A percentile compares a stretch with the other conserved stretches of the same genome.
These are phyloP conservation scores for Gossypium mustelinum DNA, from an alignment of 345 rosid species.

Conservation along the genomic window DNA sequence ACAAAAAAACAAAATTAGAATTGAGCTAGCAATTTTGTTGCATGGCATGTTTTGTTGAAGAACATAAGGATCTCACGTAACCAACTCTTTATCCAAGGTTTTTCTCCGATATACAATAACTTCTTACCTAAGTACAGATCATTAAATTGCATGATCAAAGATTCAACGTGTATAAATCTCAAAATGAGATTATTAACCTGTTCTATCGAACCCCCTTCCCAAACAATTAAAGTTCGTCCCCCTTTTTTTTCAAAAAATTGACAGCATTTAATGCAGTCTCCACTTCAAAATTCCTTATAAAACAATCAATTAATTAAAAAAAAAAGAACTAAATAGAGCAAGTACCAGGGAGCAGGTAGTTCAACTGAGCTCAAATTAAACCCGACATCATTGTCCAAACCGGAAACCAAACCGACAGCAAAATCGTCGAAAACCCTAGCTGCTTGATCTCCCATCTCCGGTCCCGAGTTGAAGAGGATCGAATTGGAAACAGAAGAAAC, in stretches of 20 bases:
- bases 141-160: background rate
- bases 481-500: conserved; percentile 23
- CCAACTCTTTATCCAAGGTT: background rate
- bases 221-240: background rate
- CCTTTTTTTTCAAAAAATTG: background rate
- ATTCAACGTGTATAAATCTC: background rate
- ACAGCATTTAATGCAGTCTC: conserved; percentile 12
- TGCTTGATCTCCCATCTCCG: conserved; percentile 19
- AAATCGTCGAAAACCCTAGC: conserved; percentile 20
- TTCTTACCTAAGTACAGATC: background rate
- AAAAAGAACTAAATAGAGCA: background rate
- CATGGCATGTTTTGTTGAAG: background rate
- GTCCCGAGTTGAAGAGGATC: conserved; percentile 15
- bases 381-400: conserved; percentile 35
- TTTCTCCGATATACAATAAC: background rate
- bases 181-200: background rate
- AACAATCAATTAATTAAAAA: background rate
- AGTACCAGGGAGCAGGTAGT: conserved; percentile 88
- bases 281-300: background rate
- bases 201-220: too few species aligned
- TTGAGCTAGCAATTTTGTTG: background rate
- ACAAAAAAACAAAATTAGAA: background rate
- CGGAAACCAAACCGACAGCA: conserved; percentile 35
- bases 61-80: background rate
- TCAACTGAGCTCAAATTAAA: conserved; percentile 45